Evolutionary conservation across 257 asterid species (phyloP).

Genomic region (Solanum rostratum): DNA sequence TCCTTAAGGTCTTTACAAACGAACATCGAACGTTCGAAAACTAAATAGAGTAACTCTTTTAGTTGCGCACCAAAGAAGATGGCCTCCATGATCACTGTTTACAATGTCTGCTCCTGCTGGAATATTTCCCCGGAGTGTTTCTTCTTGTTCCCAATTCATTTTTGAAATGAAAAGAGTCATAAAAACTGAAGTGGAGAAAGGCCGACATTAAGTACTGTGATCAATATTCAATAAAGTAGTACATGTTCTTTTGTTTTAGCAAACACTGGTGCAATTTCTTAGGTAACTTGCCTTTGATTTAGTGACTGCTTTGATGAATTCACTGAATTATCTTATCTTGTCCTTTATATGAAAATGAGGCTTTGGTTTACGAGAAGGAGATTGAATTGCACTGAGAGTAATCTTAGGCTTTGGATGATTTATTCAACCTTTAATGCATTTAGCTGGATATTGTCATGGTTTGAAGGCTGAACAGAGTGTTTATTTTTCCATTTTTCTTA

Average conservation of each 20-base stretch:
- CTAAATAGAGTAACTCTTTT: neutral
- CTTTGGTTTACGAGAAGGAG: neutral
- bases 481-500: neutral
- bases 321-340: neutral
- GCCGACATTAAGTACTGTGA: neutral
- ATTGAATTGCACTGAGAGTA: neutral
- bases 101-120: neutral
- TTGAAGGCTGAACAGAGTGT: neutral
- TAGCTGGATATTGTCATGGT: neutral
- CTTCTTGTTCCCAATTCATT: neutral
- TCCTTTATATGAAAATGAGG: neutral
- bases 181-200: neutral
- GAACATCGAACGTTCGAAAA: neutral
- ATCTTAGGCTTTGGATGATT: neutral
- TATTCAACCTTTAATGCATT: neutral
- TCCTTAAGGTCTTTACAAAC: neutral
- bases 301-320: too few relatives aligned
- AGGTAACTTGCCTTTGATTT: neutral
- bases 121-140: neutral
- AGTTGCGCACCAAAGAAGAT: neutral
- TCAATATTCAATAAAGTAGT: neutral
- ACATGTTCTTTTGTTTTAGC: neutral
- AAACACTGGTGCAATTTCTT: neutral
- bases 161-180: neutral
- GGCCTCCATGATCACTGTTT: neutral